A percentile compares a stretch with the other conserved stretches of the same genome.
phyloP scores from a whole-genome alignment of 192 early-diverging fungal species.

The Chytriomyces confervae region DNA sequence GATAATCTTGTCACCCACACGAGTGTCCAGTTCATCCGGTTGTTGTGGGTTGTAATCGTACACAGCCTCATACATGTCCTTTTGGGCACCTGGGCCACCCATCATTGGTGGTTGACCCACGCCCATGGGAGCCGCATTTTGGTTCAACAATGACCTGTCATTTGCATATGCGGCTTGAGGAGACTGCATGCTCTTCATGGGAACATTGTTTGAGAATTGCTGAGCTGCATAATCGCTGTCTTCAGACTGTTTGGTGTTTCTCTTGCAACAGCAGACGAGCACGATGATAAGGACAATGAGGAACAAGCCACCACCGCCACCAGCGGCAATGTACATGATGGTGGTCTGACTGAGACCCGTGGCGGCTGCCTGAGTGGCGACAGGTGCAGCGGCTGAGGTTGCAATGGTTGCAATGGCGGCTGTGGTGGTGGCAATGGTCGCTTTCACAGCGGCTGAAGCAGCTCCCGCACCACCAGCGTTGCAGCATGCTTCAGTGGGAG shows the following conservation, averaged over 20 bases:
- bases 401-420: neutral
- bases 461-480: neutral
- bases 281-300: slow-evolving; percentile 6
- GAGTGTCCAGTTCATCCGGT: slow-evolving; percentile 1
- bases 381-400: neutral
- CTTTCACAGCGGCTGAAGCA: neutral
- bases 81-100: neutral
- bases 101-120: neutral
- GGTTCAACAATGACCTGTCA: neutral
- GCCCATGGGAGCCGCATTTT: neutral
- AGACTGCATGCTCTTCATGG: neutral
- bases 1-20: slow-evolving; percentile 36
- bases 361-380: neutral
- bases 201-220: neutral
- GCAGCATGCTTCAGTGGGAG: neutral
- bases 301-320: slow-evolving; percentile 3
- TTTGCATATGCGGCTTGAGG: neutral
- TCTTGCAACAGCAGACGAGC: neutral
- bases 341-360: neutral
- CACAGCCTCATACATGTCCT: slow-evolving; percentile 6
- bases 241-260: neutral
- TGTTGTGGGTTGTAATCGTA: slow-evolving; percentile 17
- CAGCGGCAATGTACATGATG: slow-evolving; percentile 2
- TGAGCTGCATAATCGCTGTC: neutral
- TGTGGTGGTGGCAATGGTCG: neutral